Percentiles rank a stretch among this genome's conserved stretches.
phyloP scores from a whole-genome alignment of 805 yeast species.

The Yarrowia sp. region DNA sequence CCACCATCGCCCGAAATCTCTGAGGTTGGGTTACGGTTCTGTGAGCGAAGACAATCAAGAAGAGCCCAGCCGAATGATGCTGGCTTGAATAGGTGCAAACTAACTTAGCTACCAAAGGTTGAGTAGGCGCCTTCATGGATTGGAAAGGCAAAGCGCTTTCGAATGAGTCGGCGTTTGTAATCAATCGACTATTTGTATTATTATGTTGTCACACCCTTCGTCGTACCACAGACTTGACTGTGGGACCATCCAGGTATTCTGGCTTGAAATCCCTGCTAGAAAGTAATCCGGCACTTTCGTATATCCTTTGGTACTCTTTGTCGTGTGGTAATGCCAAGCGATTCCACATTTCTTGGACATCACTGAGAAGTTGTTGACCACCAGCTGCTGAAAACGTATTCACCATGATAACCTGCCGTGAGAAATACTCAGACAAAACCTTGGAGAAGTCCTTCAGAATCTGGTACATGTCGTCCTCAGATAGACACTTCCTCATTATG shows the following conservation, averaged over 20 bases:
- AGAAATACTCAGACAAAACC: slow-evolving; percentile 40
- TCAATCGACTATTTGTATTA: not conserved
- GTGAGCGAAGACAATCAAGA: not conserved
- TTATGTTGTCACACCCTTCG: not conserved
- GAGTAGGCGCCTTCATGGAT: not conserved
- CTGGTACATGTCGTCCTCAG: slow-evolving; percentile 36
- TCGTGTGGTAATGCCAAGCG: not conserved
- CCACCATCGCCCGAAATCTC: slow-evolving; percentile 4
- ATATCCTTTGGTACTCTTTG: not conserved
- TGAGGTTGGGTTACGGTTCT: not conserved
- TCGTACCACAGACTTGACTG: not conserved
- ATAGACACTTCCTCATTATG: slow-evolving; percentile 37
- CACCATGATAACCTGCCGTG: slow-evolving; percentile 41
- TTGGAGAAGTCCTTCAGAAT: slow-evolving; percentile 34
- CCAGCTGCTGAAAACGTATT: slow-evolving; percentile 40
- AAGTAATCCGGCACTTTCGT: slow-evolving; percentile 4
- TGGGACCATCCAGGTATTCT: not conserved
- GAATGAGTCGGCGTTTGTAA: not conserved
- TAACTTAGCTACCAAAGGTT: slow-evolving; percentile 23
- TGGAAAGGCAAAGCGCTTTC: not conserved
- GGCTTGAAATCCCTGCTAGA: slow-evolving; percentile 8
- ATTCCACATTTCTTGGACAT: slow-evolving; percentile 38
- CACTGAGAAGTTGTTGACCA: slow-evolving; percentile 39
- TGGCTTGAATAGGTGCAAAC: slow-evolving; percentile 4
- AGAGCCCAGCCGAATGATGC: slow-evolving; percentile 11